Percentiles rank a stretch among this genome's conserved stretches.
phyloP scores from a whole-genome alignment of 441 rosid genomes.

The Lagerstroemia fauriei region DNA sequence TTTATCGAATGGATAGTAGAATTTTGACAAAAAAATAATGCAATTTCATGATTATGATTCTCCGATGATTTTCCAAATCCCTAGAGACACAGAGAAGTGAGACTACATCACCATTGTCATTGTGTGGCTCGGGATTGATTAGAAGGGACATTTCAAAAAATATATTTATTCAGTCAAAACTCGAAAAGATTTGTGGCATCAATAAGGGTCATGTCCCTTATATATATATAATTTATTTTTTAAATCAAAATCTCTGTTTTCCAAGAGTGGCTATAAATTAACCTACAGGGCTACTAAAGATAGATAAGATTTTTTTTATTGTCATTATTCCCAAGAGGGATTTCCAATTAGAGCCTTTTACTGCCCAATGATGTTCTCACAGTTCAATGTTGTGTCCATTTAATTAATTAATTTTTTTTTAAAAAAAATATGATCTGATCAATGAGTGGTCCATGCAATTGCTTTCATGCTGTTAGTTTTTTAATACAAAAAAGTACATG shows the following conservation, averaged over 20 bases:
- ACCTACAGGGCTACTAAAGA: neutral
- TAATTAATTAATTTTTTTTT: neutral
- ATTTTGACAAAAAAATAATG: too few relatives aligned
- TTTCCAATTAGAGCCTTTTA: constrained; percentile 5
- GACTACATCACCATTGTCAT: neutral
- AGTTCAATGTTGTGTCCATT: constrained; percentile 5
- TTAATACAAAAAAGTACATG: neutral
- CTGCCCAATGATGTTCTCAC: neutral
- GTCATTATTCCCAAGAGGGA: constrained; percentile 16
- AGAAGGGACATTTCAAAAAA: neutral
- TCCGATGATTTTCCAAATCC: neutral
- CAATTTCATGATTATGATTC: neutral
- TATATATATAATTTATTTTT: neutral
- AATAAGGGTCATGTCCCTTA: neutral
- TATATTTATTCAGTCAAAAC: neutral
- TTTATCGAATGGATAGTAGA: too few relatives aligned
- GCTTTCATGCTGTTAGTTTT: neutral
- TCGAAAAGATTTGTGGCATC: neutral
- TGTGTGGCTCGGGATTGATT: constrained; percentile 5
- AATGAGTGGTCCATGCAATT: constrained; percentile 32
- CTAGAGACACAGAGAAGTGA: neutral
- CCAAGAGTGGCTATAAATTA: neutral
- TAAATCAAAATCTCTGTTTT: neutral
- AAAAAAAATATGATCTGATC: neutral
- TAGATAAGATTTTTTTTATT: neutral